Conservation (phyloP, 306 rosid species). For the Phaseolus lunatus region DNA sequence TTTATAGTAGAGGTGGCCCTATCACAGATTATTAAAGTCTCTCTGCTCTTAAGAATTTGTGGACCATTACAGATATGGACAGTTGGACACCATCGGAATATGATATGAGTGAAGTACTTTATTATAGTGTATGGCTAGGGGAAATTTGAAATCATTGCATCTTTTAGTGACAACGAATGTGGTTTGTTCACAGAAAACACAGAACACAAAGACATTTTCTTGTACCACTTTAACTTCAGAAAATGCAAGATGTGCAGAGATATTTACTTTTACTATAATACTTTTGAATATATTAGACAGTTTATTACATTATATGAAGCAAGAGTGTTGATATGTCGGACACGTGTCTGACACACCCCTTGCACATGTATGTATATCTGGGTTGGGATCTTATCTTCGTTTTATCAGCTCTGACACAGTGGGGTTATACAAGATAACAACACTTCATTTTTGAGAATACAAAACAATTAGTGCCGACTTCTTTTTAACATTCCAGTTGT, state of each 20-base stretch:
- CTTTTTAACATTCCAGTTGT: background rate
- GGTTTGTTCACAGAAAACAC: background rate
- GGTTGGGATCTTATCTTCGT: background rate
- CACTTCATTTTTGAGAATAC: no score
- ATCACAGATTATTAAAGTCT: background rate
- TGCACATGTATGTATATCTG: background rate
- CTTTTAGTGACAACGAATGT: conserved; percentile 10
- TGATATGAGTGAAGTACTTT: background rate
- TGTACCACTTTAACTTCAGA: background rate
- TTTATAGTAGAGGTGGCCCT: background rate
- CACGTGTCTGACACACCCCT: background rate
- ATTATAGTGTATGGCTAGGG: background rate
- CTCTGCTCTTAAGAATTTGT: background rate
- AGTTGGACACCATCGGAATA: background rate
- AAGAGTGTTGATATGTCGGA: background rate
- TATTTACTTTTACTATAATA: background rate
- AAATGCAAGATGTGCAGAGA: background rate
- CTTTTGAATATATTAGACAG: background rate
- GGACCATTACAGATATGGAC: background rate
- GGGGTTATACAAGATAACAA: background rate
- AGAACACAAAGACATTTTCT: background rate
- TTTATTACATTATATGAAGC: background rate
- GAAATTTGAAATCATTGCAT: background rate
- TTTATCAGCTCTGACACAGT: background rate
- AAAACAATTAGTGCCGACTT: background rate